Base-by-base conservation (phyloP, 1,284 basidiomycete species). In the Cerioporus squamosus region DNA sequence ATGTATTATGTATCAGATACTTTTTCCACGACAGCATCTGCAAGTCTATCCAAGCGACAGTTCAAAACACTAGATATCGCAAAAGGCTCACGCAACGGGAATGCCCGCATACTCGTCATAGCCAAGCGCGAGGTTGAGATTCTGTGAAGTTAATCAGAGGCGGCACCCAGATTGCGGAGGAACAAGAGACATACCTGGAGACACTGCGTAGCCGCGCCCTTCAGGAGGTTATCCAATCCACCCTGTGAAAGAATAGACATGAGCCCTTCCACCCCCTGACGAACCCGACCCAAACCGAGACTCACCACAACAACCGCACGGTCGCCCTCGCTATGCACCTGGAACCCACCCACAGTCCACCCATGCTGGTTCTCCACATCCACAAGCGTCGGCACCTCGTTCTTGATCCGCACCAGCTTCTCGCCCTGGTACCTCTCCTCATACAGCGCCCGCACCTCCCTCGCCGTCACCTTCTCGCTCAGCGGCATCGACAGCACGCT, bases 181-280 rank as follows among this genome's bases (percentile, higher is more conserved):
- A 8, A 33, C 36, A 46, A 61, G 17, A n/a, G n/a, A 33, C 38
- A 47, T 58, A 94, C 93, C 82, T 96, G 95, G 59, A 99, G 72
- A 74, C 96, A 98, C 76, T 99, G 97, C 18, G 97, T 99, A 7
- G 97, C 97, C 47, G 97, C 97, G 10, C 97, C 97, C 75, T 99
- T 99, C 61, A 99, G 81, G 59, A 99, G 77, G 77, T 99, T 99
- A 74, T 99, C 97, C 65, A 99, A 75, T 0, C 94, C 94, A 55
- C 94, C 95, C 90, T 93, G 66, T 12, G 10, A 17, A 51, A 5
- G 44, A 50, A 17, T 8, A 4, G 24, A 39, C 7, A 10, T 31
- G 20, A 33, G 55, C 58, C 29, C 17, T 44, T 24, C 47, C 64
- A 59, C 54, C 9, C 42, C 24, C 62, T 48, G n/a, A n/a, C n/a